These are phyloP conservation scores for Umbelopsis sp. DNA, from an alignment of 192 early-diverging fungal genomes.

Conservation along the genomic window DNA sequence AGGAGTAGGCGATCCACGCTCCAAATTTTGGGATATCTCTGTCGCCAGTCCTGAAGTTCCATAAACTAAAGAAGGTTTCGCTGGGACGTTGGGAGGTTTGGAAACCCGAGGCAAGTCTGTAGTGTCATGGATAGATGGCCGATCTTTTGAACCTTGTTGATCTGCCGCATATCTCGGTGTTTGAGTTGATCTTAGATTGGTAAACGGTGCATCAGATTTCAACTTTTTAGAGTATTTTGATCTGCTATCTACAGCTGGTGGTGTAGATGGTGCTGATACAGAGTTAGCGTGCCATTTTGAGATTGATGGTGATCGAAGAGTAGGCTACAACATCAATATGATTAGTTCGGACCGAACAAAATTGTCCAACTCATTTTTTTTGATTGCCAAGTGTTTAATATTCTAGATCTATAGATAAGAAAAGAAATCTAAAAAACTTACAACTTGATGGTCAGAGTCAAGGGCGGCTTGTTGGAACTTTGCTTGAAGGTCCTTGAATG, in stretches of 20 bases:
- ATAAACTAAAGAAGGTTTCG: not conserved
- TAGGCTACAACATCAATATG: too few relatives aligned
- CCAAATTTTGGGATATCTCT: constrained; percentile 2
- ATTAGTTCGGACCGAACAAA: too few relatives aligned
- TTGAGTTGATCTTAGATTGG: not conserved
- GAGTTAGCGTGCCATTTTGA: not conserved
- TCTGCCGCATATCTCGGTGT: not conserved
- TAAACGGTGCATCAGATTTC: not conserved
- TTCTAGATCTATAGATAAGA: not conserved
- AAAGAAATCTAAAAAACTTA: not conserved
- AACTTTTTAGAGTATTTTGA: constrained; percentile 4
- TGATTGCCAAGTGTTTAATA: too few relatives aligned
- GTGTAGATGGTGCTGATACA: not conserved
- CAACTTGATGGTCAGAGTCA: not conserved
- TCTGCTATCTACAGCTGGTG: not conserved
- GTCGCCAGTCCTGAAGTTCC: not conserved
- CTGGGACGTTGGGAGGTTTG: not conserved
- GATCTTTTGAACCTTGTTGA: not conserved
- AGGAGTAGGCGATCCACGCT: not conserved
- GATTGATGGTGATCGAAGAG: not conserved
- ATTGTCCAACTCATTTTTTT: too few relatives aligned
- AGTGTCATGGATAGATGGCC: not conserved
- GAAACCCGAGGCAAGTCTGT: not conserved
- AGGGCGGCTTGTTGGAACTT: constrained; percentile 28
- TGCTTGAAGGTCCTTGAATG: constrained; percentile 35